phyloP scores from a whole-genome alignment of 75 land plant species.

The Picea sitchensis region DNA sequence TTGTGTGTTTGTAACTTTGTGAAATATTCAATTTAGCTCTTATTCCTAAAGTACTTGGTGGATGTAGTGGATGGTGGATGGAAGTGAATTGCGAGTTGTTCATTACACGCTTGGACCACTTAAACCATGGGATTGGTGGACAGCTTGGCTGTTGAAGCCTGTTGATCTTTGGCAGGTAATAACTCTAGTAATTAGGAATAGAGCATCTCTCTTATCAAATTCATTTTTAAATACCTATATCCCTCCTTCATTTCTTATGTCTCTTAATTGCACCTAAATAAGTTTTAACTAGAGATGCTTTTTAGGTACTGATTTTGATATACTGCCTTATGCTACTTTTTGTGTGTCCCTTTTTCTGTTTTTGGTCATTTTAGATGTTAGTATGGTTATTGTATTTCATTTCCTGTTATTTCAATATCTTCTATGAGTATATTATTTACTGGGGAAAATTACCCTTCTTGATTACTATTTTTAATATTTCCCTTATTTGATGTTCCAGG shows the following conservation, averaged over 20 bases:
- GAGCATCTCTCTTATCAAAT: background rate
- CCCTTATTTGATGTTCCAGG: conserved; percentile 23
- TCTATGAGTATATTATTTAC: background rate
- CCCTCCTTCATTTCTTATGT: background rate
- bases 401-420: background rate
- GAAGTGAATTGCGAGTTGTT: conserved; percentile 77
- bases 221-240: conserved; percentile 6
- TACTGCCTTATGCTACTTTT: no score
- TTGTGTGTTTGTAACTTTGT: background rate
- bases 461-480: background rate
- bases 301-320: no score
- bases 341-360: background rate
- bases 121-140: conserved; percentile 99
- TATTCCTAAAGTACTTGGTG: conserved; percentile 9
- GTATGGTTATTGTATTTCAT: background rate
- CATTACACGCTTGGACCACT: conserved; percentile 98
- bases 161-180: conserved; percentile 98
- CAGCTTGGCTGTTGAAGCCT: conserved; percentile 94
- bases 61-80: conserved; percentile 98
- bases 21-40: background rate
- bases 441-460: background rate
- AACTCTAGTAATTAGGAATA: background rate
- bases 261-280: background rate
- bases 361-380: background rate
- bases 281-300: conserved; percentile 2